A percentile compares a stretch with the other conserved stretches of the same genome.
phyloP scores from a whole-genome alignment of 805 yeast species.

The Hanseniaspora mollemarum region DNA sequence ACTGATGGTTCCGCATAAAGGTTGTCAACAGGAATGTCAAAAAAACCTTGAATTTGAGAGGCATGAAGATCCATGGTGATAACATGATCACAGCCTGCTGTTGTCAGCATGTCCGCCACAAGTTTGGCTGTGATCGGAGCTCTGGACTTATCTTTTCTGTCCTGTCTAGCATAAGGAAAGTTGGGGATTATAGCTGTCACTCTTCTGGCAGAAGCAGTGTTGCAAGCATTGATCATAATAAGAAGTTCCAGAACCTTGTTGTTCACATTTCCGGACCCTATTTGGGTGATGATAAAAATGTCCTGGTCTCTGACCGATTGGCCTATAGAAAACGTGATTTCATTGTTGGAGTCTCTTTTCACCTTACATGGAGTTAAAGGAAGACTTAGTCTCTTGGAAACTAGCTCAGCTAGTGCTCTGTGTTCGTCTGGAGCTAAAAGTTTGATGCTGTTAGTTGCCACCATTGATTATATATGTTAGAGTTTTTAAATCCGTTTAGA shows the following conservation, averaged over 20 bases:
- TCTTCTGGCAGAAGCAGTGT: slow-evolving; percentile 87
- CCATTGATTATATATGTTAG: slow-evolving; percentile 21
- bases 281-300: slow-evolving; percentile 65
- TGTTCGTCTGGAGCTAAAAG: slow-evolving; percentile 58
- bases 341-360: slow-evolving; percentile 59
- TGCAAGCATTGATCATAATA: slow-evolving; percentile 86
- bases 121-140: slow-evolving; percentile 95
- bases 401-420: slow-evolving; percentile 58
- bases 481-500: neutral
- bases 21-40: slow-evolving; percentile 89
- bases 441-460: slow-evolving; percentile 66
- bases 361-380: slow-evolving; percentile 51
- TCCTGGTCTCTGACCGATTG: slow-evolving; percentile 82
- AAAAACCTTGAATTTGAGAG: slow-evolving; percentile 94
- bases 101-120: slow-evolving; percentile 79
- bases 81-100: slow-evolving; percentile 92
- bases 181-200: slow-evolving; percentile 91
- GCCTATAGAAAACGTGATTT: slow-evolving; percentile 64
- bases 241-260: slow-evolving; percentile 79
- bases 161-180: slow-evolving; percentile 96
- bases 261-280: slow-evolving; percentile 73
- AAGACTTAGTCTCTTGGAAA: slow-evolving; percentile 49
- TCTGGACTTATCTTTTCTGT: slow-evolving; percentile 87
- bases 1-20: slow-evolving; percentile 90
- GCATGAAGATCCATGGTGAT: slow-evolving; percentile 97